These are phyloP conservation scores for Wilhelminamyces savonicus DNA, from an alignment of 805 yeast genomes.

Conservation along the genomic window DNA sequence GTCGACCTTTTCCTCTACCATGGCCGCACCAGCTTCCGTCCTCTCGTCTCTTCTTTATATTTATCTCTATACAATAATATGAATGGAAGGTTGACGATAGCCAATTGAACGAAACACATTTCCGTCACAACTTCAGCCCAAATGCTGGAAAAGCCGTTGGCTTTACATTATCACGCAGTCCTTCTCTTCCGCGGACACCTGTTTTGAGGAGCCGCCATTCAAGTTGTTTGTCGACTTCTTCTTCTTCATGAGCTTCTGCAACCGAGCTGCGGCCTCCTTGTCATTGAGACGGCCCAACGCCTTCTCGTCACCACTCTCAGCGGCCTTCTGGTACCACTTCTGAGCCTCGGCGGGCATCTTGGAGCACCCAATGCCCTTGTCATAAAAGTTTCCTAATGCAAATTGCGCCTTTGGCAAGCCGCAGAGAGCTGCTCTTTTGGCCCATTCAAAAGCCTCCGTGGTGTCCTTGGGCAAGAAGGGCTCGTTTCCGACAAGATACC, in stretches of 20 bases:
- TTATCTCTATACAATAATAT: too few species aligned
- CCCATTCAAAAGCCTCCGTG: constrained; percentile 92
- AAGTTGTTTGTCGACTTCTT: constrained; percentile 8
- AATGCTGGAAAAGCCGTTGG: too few species aligned
- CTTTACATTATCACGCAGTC: constrained; percentile 39
- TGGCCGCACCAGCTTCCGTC: too few species aligned
- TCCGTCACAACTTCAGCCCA: too few species aligned
- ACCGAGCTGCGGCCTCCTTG: constrained; percentile 21
- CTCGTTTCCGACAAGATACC: constrained; percentile 91
- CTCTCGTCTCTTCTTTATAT: too few species aligned
- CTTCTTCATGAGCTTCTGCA: constrained; percentile 25
- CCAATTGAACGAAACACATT: too few species aligned
- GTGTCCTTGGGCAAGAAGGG: constrained; percentile 76
- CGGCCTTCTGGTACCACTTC: constrained; percentile 73
- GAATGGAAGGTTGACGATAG: too few species aligned
- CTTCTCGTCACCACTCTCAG: constrained; percentile 45
- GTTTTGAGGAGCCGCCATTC: constrained; percentile 3
- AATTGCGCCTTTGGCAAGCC: constrained; percentile 79
- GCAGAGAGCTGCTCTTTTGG: constrained; percentile 71
- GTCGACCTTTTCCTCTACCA: too few species aligned
- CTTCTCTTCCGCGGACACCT: constrained; percentile 25
- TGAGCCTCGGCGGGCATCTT: constrained; percentile 51
- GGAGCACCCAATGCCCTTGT: constrained; percentile 82
- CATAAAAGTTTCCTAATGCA: constrained; percentile 77
- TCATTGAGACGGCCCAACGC: constrained; percentile 27